Evolutionary conservation across 352 stramenopile genomes (phyloP), one percentile per base, ranked within the genome.

Genomic region (Pythium monospermum): DNA sequence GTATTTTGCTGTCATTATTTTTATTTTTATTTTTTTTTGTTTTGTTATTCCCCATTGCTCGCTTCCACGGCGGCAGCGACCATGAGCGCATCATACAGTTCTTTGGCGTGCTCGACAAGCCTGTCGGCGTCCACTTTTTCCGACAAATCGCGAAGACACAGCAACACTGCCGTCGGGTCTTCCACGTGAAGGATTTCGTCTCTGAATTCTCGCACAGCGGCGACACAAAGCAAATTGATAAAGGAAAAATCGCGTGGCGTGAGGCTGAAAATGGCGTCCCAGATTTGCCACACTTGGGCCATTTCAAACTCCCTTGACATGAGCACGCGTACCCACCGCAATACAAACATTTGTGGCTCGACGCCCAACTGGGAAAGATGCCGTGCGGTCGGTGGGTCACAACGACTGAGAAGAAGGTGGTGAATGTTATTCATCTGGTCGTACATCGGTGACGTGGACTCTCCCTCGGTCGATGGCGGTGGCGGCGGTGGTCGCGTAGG

Each of bases 381-480:
- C 4, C 66, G 69, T 12, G 75, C 73, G 2, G 75, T 73, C n/a
- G 67, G 73, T 12, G 77, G 76, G 42, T 91, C 80, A 21, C 69
- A 86, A 2, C 73, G 75, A 18, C 68, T 56, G 30, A 91, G 57
- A 32, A 88, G 70, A 30, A 84, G 74, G 54, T 76, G 51, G 43
- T 87, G 76, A 43, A 91, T 87, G 44, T 68, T 66, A 44, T 86
- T 86, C 73, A 88, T 81, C 35, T 91, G 80, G 19, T 80, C 70
- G 49, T 86, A 80, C 16, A 90, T 59, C 6, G 78, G 73, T 0
- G 73, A 83, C 1, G 45, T 26, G n/a, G n/a, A n/a, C 5, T 68
- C 48, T 3, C 69, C 59, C 37, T 87, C 71, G 3, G 32, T 33
- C 2, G 38, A n/a, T 7, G 45, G 25, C 49, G 42, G 31, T 11